Percentiles rank a stretch among this genome's conserved stretches.
These are phyloP conservation scores for Penicillium pancosmium DNA, from an alignment of 495 filamentous ascomycete genomes.

Conservation along the genomic window DNA sequence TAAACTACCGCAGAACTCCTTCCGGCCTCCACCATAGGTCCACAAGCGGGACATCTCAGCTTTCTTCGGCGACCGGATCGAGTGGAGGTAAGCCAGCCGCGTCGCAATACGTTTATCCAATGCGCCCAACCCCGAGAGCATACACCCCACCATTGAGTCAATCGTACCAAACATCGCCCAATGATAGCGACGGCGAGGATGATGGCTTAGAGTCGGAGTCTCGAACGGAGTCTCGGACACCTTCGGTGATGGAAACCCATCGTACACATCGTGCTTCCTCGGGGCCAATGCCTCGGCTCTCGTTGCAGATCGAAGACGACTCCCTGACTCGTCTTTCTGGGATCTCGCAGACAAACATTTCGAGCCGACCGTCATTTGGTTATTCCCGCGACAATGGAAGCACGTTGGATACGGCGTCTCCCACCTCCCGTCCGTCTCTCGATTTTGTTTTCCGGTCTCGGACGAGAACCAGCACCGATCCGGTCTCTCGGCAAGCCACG, in stretches of 20 bases:
- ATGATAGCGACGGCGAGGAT: slow-evolving; percentile 49
- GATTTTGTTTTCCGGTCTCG: slow-evolving; percentile 58
- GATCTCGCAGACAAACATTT: slow-evolving; percentile 56
- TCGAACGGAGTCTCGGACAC: slow-evolving; percentile 18
- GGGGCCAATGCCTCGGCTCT: slow-evolving; percentile 40
- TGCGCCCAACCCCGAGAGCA: slow-evolving; percentile 60
- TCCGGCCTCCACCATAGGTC: slow-evolving; percentile 54
- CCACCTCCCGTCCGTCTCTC: slow-evolving; percentile 56
- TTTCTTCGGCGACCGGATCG: slow-evolving; percentile 49
- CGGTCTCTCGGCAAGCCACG: slow-evolving; percentile 54
- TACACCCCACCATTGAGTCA: slow-evolving; percentile 58
- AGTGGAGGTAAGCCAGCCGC: slow-evolving; percentile 50
- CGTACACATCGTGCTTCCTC: slow-evolving; percentile 33
- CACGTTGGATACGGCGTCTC: slow-evolving; percentile 48
- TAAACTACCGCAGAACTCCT: slow-evolving; percentile 34
- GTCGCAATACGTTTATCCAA: slow-evolving; percentile 59
- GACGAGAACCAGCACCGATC: slow-evolving; percentile 50
- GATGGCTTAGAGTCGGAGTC: slow-evolving; percentile 33
- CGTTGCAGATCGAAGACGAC: slow-evolving; percentile 51
- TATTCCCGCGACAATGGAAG: slow-evolving; percentile 49
- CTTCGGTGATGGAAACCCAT: slow-evolving; percentile 31
- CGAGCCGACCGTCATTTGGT: slow-evolving; percentile 52
- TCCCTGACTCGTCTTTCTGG: slow-evolving; percentile 50
- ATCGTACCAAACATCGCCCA: slow-evolving; percentile 53
- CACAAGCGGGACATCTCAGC: slow-evolving; percentile 58